These are phyloP conservation scores for Fusarium caatingaense DNA, from an alignment of 2,329 filamentous ascomycete genomes.

Conservation along the genomic window DNA sequence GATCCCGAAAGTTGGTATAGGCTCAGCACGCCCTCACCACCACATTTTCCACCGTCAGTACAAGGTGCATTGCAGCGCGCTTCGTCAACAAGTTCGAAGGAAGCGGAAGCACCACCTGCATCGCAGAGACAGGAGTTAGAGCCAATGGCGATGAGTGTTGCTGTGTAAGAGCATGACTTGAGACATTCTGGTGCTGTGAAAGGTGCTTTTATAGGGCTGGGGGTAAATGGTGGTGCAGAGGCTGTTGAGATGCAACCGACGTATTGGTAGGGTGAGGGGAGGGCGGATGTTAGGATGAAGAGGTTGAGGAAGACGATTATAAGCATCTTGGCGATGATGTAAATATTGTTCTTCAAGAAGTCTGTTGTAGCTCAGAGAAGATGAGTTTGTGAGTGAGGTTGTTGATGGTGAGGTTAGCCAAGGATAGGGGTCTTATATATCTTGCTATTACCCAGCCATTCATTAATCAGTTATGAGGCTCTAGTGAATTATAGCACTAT, in stretches of 20 bases:
- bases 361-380: neutral
- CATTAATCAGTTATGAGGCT: neutral
- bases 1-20: slow-evolving; percentile 24
- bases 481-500: neutral
- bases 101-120: slow-evolving; percentile 4
- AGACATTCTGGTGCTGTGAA: slow-evolving; percentile 32
- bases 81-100: slow-evolving; percentile 33
- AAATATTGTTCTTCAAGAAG: neutral
- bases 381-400: neutral
- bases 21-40: slow-evolving; percentile 36
- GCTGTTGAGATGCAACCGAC: slow-evolving; percentile 46
- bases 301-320: slow-evolving; percentile 34
- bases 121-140: slow-evolving; percentile 42
- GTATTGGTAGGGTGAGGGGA: slow-evolving; percentile 38
- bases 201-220: slow-evolving; percentile 15
- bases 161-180: slow-evolving; percentile 15
- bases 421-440: slow-evolving; percentile 18
- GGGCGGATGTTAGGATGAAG: slow-evolving; percentile 37
- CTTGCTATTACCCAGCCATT: slow-evolving; percentile 1
- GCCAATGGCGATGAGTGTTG: slow-evolving; percentile 42
- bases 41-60: slow-evolving; percentile 41
- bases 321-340: slow-evolving; percentile 11
- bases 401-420: neutral
- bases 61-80: slow-evolving; percentile 38
- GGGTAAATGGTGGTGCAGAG: slow-evolving; percentile 27